Base-by-base conservation (phyloP, 2,329 filamentous ascomycete genomes). In the Plenodomus lindquistii region DNA sequence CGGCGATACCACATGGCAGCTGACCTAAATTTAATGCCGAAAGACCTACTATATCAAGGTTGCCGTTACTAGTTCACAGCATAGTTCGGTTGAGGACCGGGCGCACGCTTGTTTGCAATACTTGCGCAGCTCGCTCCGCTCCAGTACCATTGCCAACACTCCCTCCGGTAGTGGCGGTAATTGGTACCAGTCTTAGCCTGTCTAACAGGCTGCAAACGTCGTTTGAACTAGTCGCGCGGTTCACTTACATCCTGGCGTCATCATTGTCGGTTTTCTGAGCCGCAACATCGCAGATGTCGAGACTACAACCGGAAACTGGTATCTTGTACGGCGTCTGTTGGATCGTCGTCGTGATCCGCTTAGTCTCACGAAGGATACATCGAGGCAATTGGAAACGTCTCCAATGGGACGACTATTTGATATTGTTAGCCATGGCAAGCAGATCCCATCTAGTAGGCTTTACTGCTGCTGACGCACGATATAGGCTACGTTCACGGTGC, bases 401-500 rank as follows among this genome's bases (percentile, higher is more conserved):
- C 7, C 62, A 71, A 46, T 41, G 62, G 11, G 71, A 74, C 40
- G 71, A 74, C 40, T 70, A 65, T 35, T 45, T 73, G 38, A 70
- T 73, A 15, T 39, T 71, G 34, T 36, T 67, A 11, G 68, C 69
- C 19, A 66, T 73, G 65, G 69, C 71, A 59, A 18, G 58, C 36
- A 9, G 37, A 4, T n/a, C 36, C 8, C 19, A 15, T 21, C 16
- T 2, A 31, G 16, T 16, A 20, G 18, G 15, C 3, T 13, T 21
- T 40, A n/a, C 20, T 41, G 13, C 31, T 43, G 27, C 52, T 59
- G 34, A 59, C 39, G 27, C 7, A 34, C 13, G 13, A 4, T 11
- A 2, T 29, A 72, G 69, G 42, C 53, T 20, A 69, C 70, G 20
- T 63, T 69, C 42, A 72, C 70, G 4, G 54, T 67, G 16, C 46